These are phyloP conservation scores for Viridothelium virens DNA, from an alignment of 495 filamentous ascomycete species.

Conservation along the genomic window DNA sequence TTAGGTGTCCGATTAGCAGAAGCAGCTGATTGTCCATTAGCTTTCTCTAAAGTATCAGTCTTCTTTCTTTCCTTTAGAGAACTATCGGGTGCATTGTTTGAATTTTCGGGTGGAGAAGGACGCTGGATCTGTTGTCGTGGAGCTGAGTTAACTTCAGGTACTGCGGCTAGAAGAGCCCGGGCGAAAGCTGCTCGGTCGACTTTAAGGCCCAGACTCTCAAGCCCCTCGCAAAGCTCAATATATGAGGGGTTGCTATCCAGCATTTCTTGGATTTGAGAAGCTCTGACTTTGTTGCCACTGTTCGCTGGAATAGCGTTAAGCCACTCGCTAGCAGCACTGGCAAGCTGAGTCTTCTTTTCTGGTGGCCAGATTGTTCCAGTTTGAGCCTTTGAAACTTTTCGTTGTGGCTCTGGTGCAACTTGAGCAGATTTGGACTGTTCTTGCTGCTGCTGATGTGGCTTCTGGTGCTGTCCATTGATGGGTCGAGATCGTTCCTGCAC, in stretches of 20 bases:
- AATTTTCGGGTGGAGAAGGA: not conserved
- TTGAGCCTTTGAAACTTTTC: not conserved
- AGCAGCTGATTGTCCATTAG: not conserved
- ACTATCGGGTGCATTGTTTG: too few relatives aligned
- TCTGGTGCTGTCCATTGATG: not conserved
- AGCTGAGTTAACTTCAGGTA: slow-evolving; percentile 35
- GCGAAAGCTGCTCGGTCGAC: slow-evolving; percentile 44
- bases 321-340: slow-evolving; percentile 28
- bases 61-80: too few relatives aligned
- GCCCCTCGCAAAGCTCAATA: slow-evolving; percentile 41
- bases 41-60: too few relatives aligned
- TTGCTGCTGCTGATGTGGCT: not conserved
- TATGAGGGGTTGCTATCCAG: slow-evolving; percentile 45
- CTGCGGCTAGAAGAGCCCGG: slow-evolving; percentile 38
- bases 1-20: too few relatives aligned
- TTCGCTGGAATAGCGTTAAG: slow-evolving; percentile 30
- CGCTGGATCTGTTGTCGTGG: slow-evolving; percentile 8
- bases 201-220: slow-evolving; percentile 40
- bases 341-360: slow-evolving; percentile 32
- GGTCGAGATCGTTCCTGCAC: not conserved
- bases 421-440: not conserved
- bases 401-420: slow-evolving; percentile 9
- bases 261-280: slow-evolving; percentile 35
- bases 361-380: slow-evolving; percentile 34
- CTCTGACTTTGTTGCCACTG: slow-evolving; percentile 16